A percentile compares a stretch with the other conserved stretches of the same genome.
Conservation (phyloP, 345 rosid genomes). For the Ricinus communis region DNA sequence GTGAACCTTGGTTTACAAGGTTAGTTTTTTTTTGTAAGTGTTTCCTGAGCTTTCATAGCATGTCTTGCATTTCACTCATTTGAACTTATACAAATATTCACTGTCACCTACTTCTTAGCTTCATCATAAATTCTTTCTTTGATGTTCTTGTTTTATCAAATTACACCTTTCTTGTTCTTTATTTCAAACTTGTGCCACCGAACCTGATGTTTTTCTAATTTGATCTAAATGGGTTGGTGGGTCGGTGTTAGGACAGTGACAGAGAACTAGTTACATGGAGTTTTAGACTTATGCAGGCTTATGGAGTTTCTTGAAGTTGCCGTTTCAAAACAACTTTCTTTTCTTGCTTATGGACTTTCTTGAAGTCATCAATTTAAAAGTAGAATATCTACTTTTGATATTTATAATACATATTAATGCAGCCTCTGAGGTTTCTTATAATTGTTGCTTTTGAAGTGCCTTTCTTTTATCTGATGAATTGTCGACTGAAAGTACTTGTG, state of each 20-base stretch:
- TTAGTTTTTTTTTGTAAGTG: slow-evolving; percentile 30
- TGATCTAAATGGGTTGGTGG: slow-evolving; percentile 32
- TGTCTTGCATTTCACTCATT: slow-evolving; percentile 64
- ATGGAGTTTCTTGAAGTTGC: slow-evolving; percentile 14
- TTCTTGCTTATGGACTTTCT: slow-evolving; percentile 1
- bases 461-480: background rate
- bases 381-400: background rate
- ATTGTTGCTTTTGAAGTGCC: background rate
- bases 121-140: slow-evolving; percentile 43
- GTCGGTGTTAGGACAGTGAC: slow-evolving; percentile 31
- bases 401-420: background rate
- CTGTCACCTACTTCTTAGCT: slow-evolving; percentile 51
- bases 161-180: slow-evolving; percentile 14
- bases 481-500: background rate
- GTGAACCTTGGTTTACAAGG: slow-evolving; percentile 43
- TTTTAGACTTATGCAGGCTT: slow-evolving; percentile 3
- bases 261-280: slow-evolving; percentile 10
- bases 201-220: slow-evolving; percentile 29
- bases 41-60: slow-evolving; percentile 25
- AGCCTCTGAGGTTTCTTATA: background rate
- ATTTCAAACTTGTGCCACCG: slow-evolving; percentile 26
- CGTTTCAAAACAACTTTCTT: background rate
- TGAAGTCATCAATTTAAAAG: background rate
- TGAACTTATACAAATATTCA: slow-evolving; percentile 19
- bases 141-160: slow-evolving; percentile 21